Evolutionary conservation across 192 early-diverging fungal genomes (phyloP), one percentile per base, ranked within the genome.

Genomic region (Podila minutissima): DNA sequence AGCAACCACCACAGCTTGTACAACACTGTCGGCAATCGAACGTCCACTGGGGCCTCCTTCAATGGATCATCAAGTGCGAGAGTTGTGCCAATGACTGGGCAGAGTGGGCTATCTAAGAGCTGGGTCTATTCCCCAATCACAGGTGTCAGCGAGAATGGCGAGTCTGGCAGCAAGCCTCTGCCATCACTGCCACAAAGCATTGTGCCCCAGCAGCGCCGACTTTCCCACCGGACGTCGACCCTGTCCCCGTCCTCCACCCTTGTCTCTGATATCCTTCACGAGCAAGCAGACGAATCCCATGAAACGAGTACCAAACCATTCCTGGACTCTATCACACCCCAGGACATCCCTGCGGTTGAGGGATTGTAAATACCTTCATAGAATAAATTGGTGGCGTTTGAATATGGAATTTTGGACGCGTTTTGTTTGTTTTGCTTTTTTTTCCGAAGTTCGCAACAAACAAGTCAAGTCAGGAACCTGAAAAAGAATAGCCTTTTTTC

Each of bases 241-340:
- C 59, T 77, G 19, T 77, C 75, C 11, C 75, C 75, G 10, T 77
- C 75, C 35, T 77, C 75, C 26, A 77, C 75, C 9, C 57, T 77
- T 22, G 75, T 77, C 6, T 66, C 69, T 48, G 69, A 66, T 20
- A 67, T 49, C 55, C 59, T 69, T n/a, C 75, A 71, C 48, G 75
- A 77, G 9, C 68, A 61, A 22, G 19, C 33, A 31, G 64, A 70
- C 33, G 35, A 63, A 63, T 63, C 62, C 62, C 62, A 63, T 19
- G 62, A 63, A 17, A n/a, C 31, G 20, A n/a, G 20, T 19, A 19
- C 33, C 20, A 63, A 63, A 35, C 62, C 5, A 38, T 63, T n/a
- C 22, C 33, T 35, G 35, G 31, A 55, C 53, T 55, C 53, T 9
- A 55, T 55, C 53, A 22, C 53, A 4, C 53, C 53, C 20, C 53